Evolutionary conservation across 23 red algal species (phyloP).

Genomic region (Agarophyton chilense): DNA sequence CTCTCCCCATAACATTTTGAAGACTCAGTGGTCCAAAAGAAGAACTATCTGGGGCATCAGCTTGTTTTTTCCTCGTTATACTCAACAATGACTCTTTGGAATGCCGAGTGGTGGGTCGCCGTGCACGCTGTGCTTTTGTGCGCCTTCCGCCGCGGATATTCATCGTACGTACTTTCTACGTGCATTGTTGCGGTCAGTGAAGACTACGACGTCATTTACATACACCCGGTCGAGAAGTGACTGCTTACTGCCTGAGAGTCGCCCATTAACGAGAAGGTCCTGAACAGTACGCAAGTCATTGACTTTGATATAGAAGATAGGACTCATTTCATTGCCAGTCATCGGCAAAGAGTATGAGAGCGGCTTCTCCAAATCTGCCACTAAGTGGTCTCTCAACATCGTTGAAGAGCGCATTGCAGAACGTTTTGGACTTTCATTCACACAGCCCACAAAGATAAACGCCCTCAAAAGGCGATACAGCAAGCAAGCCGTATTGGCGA

Average conservation of each 20-base stretch:
- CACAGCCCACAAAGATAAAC: conserved; percentile 56
- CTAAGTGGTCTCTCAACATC: conserved; percentile 30
- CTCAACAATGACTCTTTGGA: conserved; percentile 79
- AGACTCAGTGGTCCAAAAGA: conserved; percentile 80
- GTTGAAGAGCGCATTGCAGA: conserved; percentile 61
- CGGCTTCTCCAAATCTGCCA: conserved; percentile 68
- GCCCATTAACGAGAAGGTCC: conserved; percentile 71
- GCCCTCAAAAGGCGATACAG: conserved; percentile 54
- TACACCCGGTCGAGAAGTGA: conserved; percentile 59
- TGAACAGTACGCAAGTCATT: conserved; percentile 42
- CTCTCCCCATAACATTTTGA: conserved; percentile 82
- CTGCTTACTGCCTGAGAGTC: conserved; percentile 49
- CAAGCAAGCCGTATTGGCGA: too few relatives aligned
- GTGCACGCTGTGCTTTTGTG: conserved; percentile 69
- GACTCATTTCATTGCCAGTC: conserved; percentile 90
- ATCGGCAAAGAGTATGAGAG: conserved; percentile 73
- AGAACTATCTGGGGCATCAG: conserved; percentile 65
- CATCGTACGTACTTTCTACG: conserved; percentile 83
- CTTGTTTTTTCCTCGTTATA: conserved; percentile 75
- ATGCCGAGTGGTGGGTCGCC: conserved; percentile 69
- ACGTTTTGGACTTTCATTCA: conserved; percentile 43
- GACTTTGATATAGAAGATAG: conserved; percentile 60
- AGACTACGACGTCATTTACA: conserved; percentile 88
- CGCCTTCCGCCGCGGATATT: conserved; percentile 80
- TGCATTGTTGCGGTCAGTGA: conserved; percentile 77